Percentiles rank a stretch among this genome's conserved stretches.
These are phyloP conservation scores for Solanum sejunctum DNA, from an alignment of 257 asterid genomes.

Conservation along the genomic window DNA sequence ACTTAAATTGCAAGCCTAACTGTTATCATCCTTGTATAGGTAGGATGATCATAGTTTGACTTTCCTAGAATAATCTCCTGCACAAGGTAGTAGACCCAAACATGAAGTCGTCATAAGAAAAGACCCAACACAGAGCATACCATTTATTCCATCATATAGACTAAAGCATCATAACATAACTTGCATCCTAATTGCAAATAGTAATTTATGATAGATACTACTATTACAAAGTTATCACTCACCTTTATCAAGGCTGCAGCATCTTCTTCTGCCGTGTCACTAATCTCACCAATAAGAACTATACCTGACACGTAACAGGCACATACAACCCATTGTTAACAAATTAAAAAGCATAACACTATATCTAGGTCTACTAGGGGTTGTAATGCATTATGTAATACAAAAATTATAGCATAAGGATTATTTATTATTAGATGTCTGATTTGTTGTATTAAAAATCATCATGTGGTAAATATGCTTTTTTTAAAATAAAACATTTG, in stretches of 20 bases:
- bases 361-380: not conserved
- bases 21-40: not conserved
- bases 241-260: slow-evolving; percentile 97
- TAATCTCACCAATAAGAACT: slow-evolving; percentile 90
- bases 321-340: not conserved
- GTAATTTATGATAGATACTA: not conserved
- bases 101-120: not conserved
- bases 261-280: slow-evolving; percentile 99
- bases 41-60: not conserved
- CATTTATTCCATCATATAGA: not conserved
- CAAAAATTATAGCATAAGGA: not conserved
- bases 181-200: not conserved
- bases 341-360: not conserved
- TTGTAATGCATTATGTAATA: not conserved
- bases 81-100: not conserved
- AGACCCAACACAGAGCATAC: not conserved
- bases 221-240: not conserved
- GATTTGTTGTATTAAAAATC: not conserved
- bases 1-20: not conserved
- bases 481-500: not conserved
- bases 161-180: not conserved
- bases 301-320: slow-evolving; percentile 45
- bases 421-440: not conserved
- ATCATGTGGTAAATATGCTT: not conserved
- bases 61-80: not conserved